Evolutionary conservation across 306 rosid species (phyloP), one percentile per base, ranked within the genome.

Genomic region (Glycine soja): DNA sequence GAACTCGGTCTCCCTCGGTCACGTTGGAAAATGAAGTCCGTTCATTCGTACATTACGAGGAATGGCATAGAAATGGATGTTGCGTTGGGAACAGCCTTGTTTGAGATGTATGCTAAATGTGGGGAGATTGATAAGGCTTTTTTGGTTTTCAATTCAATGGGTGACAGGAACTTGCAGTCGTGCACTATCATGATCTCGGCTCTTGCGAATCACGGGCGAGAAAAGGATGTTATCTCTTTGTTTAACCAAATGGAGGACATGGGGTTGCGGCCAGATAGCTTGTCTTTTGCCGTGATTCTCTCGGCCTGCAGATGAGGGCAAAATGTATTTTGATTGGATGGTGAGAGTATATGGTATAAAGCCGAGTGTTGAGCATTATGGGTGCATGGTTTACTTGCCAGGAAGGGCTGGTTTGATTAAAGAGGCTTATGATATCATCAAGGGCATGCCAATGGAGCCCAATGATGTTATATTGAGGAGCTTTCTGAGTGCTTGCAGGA

Each of bases 121-220:
- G 95, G 95, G 57, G 51, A 70, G 40, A 79, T 88, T 16, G 84
- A 83, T 5, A 81, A 83, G 40, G 88, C 91, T 2, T 51, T 85
- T 34, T 40, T 47, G 10, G 57, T 91, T 45, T 91, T 89, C 83
- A 48, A 85, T 70, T 89, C 81, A 45, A 84, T 89, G 87, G 32
- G 8, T 42, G 80, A 75, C 42, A 88, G 83, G 86, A 89, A 86
- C 78, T 86, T 89, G 87, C 88, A 88, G 85, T 85, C 83, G 3
- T 91, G 85, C 89, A 91, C 91, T 16, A 81, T 89, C 72, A 91
- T 91, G 95, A 86, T 91, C 30, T 91, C 93, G 58, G 89, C 87
- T 59, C 93, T 91, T 54, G 90, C 88, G 2, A 77, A 88, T 79
- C 89, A 86, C 75, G 91, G 95, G 7, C 79, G 63, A n/a, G 79